Base-by-base conservation (phyloP, 148 eudicot species). In the Mesembryanthemum crystallinum region DNA sequence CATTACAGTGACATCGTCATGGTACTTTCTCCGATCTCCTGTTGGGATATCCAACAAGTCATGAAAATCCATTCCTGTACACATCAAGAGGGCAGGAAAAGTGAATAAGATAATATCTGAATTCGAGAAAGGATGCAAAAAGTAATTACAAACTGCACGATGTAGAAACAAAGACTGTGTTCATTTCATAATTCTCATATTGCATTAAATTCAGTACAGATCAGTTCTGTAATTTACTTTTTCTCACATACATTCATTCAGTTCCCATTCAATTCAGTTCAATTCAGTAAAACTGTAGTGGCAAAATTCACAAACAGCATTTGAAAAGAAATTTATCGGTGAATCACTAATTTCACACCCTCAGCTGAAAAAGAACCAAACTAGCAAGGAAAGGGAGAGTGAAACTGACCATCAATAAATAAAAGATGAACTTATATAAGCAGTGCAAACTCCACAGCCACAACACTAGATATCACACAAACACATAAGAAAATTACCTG, bases 1-100 rank as follows among this genome's bases (percentile, higher is more conserved):
- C 99, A 96, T 96, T 51, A 96, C 98, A 7, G 99, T 96, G 71
- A 96, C 99, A 85, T 96, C 99, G 69, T 96, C 99, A 76, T 96
- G 99, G 85, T 92, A 96, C 78, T 92, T 96, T 77, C 99, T 83
- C 5, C 99, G 89, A 82, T 92, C 99, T 49, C 99, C 99, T 81
- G 92, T 97, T 21, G 99, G 99, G 74, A 96, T 96, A 73, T 96
- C 99, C 86, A 96, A 83, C 81, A 96, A 89, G 76, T 96, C 99
- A 70, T 96, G 99, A 78, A 96, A 88, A 83, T 89, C 93, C 99
- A 96, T 91, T 74, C 99, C 99, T 96, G 84, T 74, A 54, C 20
- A 45, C 42, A 28, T 61, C 33, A 49, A 23, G 32, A 8, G 37
- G 20, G 14, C 18, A 21, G 54, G 65, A 30, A 42, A n/a, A 18